Evolutionary conservation across 1,284 basidiomycete species (phyloP).

Genomic region (Apiotrichum laibachii): DNA sequence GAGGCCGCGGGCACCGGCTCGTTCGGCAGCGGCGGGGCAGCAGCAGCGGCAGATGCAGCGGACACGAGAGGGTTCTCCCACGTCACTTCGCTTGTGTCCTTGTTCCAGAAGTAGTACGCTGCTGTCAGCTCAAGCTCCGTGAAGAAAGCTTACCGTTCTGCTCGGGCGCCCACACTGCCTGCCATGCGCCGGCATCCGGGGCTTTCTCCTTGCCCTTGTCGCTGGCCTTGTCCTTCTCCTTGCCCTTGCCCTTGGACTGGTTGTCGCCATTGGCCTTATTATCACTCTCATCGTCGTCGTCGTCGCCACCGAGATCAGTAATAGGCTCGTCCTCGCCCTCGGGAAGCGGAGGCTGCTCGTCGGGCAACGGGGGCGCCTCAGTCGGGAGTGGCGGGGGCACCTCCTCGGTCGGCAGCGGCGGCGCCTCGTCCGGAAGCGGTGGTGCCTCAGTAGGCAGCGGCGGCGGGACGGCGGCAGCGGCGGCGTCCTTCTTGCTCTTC

Average conservation of each 20-base stretch:
- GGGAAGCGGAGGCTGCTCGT: slow-evolving; percentile 6
- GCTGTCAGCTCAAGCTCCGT: background rate
- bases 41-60: slow-evolving; percentile 10
- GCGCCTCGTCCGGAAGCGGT: slow-evolving; percentile 11
- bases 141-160: slow-evolving; percentile 56
- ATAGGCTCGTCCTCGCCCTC: slow-evolving; percentile 26
- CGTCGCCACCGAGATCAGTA: slow-evolving; percentile 10
- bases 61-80: slow-evolving; percentile 74
- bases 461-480: background rate
- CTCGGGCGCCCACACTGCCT: slow-evolving; percentile 77
- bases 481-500: slow-evolving; percentile 1
- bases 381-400: slow-evolving; percentile 4
- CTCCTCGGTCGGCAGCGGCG: slow-evolving; percentile 15
- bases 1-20: slow-evolving; percentile 27
- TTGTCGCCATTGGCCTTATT: slow-evolving; percentile 16
- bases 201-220: slow-evolving; percentile 5
- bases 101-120: slow-evolving; percentile 86
- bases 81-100: slow-evolving; percentile 73
- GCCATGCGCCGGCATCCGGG: slow-evolving; percentile 57
- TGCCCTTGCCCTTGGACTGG: slow-evolving; percentile 21
- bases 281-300: slow-evolving; percentile 14
- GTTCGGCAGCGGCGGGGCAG: slow-evolving; percentile 38
- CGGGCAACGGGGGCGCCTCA: slow-evolving; percentile 7
- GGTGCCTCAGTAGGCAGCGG: slow-evolving; percentile 7
- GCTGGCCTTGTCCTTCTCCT: slow-evolving; percentile 19